phyloP scores from a whole-genome alignment of 768 basidiomycete genomes.

The Hemileccinum impolitum region DNA sequence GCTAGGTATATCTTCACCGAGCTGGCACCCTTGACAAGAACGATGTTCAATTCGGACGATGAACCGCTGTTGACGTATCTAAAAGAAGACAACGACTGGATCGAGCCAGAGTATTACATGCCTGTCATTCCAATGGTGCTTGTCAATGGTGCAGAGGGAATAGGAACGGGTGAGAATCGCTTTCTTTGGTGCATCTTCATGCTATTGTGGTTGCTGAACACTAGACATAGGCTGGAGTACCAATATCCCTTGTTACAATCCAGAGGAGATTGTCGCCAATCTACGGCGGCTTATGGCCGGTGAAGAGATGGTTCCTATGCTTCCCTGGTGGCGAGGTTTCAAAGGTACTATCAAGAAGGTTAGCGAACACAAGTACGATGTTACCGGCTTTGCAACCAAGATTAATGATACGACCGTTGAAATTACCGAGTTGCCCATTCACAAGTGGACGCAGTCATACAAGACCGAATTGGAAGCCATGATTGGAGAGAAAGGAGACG shows the following conservation, averaged over 20 bases:
- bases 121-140: slow-evolving; percentile 86
- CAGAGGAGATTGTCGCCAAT: slow-evolving; percentile 84
- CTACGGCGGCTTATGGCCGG: slow-evolving; percentile 81
- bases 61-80: slow-evolving; percentile 82
- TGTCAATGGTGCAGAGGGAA: slow-evolving; percentile 94
- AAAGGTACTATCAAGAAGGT: slow-evolving; percentile 80
- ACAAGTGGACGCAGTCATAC: slow-evolving; percentile 91
- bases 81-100: slow-evolving; percentile 78
- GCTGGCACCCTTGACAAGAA: slow-evolving; percentile 67
- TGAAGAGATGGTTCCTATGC: slow-evolving; percentile 82
- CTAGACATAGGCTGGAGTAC: slow-evolving; percentile 84
- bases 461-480: slow-evolving; percentile 89
- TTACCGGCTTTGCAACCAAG: slow-evolving; percentile 70
- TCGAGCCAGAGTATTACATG: slow-evolving; percentile 95
- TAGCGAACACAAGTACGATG: slow-evolving; percentile 83
- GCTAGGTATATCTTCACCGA: slow-evolving; percentile 95
- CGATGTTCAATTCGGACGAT: slow-evolving; percentile 78
- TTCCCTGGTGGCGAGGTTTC: slow-evolving; percentile 98
- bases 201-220: neutral
- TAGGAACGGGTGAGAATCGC: slow-evolving; percentile 78
- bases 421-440: slow-evolving; percentile 92
- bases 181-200: neutral
- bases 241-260: slow-evolving; percentile 87
- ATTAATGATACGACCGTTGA: slow-evolving; percentile 86
- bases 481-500: slow-evolving; percentile 83